Conservation (phyloP, 257 asterid genomes). For the Voacanga thouarsii region DNA sequence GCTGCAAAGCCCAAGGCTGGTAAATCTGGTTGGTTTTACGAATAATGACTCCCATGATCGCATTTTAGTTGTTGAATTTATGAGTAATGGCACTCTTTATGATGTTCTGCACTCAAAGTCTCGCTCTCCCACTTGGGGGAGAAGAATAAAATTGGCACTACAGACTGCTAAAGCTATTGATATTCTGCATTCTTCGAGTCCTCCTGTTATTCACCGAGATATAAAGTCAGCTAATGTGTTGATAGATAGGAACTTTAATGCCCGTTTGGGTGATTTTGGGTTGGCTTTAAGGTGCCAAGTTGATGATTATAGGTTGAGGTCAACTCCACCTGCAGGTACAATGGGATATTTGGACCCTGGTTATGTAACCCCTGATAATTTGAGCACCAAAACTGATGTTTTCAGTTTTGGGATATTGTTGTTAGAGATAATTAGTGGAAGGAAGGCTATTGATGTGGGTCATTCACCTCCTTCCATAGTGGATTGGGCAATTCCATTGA, state of each 20-base stretch:
- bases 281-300: constrained; percentile 63
- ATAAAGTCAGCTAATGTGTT: constrained; percentile 79
- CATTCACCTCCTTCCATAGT: constrained; percentile 72
- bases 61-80: constrained; percentile 76
- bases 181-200: constrained; percentile 54
- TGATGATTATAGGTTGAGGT: constrained; percentile 56
- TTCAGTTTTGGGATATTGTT: constrained; percentile 78
- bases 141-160: constrained; percentile 63
- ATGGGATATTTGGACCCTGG: constrained; percentile 93
- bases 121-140: constrained; percentile 69
- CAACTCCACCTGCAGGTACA: constrained; percentile 93
- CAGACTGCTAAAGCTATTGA: constrained; percentile 75
- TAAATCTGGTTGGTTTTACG: constrained; percentile 73
- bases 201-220: constrained; percentile 78
- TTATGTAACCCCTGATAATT: constrained; percentile 73
- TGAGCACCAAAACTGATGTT: constrained; percentile 75
- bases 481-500: constrained; percentile 90
- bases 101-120: constrained; percentile 62
- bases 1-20: constrained; percentile 62
- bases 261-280: constrained; percentile 84
- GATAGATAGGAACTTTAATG: constrained; percentile 66
- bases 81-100: constrained; percentile 79
- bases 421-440: constrained; percentile 82
- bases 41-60: constrained; percentile 41
- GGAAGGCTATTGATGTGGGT: constrained; percentile 79